Evolutionary conservation across 495 filamentous ascomycete species (phyloP), one percentile per base, ranked within the genome.

Genomic region (Talaromyces nanjingensis): DNA sequence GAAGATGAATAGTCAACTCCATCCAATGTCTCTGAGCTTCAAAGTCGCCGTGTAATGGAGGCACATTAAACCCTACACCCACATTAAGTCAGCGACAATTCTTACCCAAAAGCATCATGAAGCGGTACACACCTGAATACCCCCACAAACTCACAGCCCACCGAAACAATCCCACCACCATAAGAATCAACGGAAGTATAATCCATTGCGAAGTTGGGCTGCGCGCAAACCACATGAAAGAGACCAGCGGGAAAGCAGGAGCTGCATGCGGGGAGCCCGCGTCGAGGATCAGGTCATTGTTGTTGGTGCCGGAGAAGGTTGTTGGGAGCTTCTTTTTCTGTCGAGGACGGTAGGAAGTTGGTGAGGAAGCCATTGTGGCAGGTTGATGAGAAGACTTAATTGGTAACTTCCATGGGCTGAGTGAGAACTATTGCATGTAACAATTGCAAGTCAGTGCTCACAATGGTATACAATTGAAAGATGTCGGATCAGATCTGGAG

Each of bases 1-100:
- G 96, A 4, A 98, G 81, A 64, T 94, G 86, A 14, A 83, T 89
- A 1, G 96, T 97, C 66, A 97, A 83, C 69, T 98, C 94, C 93
- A 98, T 97, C 94, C 94, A 98, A 70, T 98, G 94, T 67, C 94
- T 76, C 73, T 98, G 94, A 6, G 96, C 94, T 74, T 98, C 94
- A 72, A 97, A 97, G 73, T 98, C 94, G 60, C 94, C 94, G 68
- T 96, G 87, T 87, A 97, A 93, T 16, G 94, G 94, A 3, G 92
- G 92, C 47, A 86, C 85, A 65, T 87, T 76, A 66, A 87, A 90
- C 57, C 92, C 91, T 92, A 62, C 0, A 37, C 57, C n/a, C 14
- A 1, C 47, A 53, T 1, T 1, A 1, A 53, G 7, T 53, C 18
- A 53, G 7, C 12, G 27, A 24, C 31, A 3, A 22, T 6, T 25